A percentile compares a stretch with the other conserved stretches of the same genome.
phyloP scores from a whole-genome alignment of 2,329 filamentous ascomycete genomes.

The Cytospora chrysosperma region DNA sequence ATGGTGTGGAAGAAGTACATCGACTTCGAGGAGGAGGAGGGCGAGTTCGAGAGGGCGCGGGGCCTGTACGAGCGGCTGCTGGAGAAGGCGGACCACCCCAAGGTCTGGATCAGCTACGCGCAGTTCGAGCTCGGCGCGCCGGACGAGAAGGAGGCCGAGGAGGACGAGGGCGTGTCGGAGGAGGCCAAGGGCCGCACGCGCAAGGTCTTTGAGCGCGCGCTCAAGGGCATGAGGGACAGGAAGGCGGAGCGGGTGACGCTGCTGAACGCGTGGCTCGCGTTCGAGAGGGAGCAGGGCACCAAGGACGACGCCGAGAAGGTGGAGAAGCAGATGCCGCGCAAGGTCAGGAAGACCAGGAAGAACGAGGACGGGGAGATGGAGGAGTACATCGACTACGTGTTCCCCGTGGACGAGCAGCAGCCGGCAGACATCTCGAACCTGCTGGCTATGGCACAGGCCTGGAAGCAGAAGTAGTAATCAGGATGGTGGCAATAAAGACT shows the following conservation, averaged over 20 bases:
- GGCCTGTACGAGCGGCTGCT: constrained; percentile 86
- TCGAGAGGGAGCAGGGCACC: constrained; percentile 82
- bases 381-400: constrained; percentile 96
- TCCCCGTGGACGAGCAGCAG: constrained; percentile 90
- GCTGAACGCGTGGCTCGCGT: constrained; percentile 88
- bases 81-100: constrained; percentile 95
- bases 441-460: constrained; percentile 80
- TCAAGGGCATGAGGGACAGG: constrained; percentile 83
- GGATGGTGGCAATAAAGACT: neutral
- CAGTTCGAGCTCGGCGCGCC: constrained; percentile 96
- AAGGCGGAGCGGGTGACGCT: constrained; percentile 93
- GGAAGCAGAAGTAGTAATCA: constrained; percentile 66
- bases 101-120: constrained; percentile 99
- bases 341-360: constrained; percentile 88
- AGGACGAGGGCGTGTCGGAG: constrained; percentile 72
- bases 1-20: constrained; percentile 98
- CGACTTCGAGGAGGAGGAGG: constrained; percentile 96
- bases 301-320: constrained; percentile 76
- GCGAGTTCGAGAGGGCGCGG: constrained; percentile 81
- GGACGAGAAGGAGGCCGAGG: constrained; percentile 65
- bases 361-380: constrained; percentile 91
- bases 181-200: constrained; percentile 81
- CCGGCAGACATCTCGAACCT: constrained; percentile 80
- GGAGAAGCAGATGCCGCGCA: constrained; percentile 89
- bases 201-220: constrained; percentile 78